Base-by-base conservation (phyloP, 169 alveolate species). In the Plasmodium knowlesi region DNA sequence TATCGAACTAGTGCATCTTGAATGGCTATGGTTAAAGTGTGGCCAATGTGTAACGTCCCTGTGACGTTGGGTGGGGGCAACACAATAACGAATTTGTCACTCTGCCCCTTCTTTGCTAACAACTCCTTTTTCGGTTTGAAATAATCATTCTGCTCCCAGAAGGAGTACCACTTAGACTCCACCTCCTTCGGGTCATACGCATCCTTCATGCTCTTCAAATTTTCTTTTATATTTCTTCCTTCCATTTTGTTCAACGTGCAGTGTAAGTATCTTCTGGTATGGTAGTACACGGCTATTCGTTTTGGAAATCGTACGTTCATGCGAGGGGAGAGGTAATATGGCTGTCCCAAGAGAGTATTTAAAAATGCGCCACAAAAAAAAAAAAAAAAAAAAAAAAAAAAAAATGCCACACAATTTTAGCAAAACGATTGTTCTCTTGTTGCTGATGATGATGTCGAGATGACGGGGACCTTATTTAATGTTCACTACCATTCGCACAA, bases 11-110 rank as follows among this genome's bases (percentile, higher is more conserved):
- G 96, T 25, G 99, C 95, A 94, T 99, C 99, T 93, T 99, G 99
- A 53, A 99, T 99, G 12, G 99, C 99, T 25, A 98, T 97, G 90
- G 99, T 99, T 83, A 99, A 96, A 0, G 99, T 99, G 95, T 99
- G 99, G 10, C 99, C 99, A 83, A 99, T 96, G 95, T 99, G 99
- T 32, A 99, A 97, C 43, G 99, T 97, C n/a, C 99, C 99, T 6
- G 99, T 99, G 32, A 99, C 99, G 93, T 99, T 99, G 5, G 99
- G 99, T 16, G 99, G 99, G 10, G 99, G 99, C 28, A 99, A 97
- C 61, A 99, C 97, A 98, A 98, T 98, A 22, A 98, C 98, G 94
- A 97, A 98, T 90, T 98, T 97, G 92, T 97, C 93, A 30, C 95
- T 96, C 57, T 95, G 91, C 32, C 91, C 84, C 30, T 78, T 86